Evolutionary conservation across 2,329 filamentous ascomycete species (phyloP).

Genomic region (Colletotrichum magnum): DNA sequence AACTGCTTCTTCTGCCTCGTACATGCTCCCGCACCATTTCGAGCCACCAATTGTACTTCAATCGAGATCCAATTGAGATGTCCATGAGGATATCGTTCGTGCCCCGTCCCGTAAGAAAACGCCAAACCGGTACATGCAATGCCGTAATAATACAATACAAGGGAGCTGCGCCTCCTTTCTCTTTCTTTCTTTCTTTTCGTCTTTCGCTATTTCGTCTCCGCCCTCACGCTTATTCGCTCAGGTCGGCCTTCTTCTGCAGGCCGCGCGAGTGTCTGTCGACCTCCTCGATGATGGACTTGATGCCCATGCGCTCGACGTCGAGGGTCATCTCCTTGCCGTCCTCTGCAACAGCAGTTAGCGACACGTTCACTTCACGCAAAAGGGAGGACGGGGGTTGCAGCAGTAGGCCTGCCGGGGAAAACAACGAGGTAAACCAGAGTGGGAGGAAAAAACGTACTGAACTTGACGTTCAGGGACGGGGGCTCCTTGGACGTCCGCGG

Average conservation of each 20-base stretch:
- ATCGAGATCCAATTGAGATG: slow-evolving; percentile 29
- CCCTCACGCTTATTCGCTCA: slow-evolving; percentile 62
- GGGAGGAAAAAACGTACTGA: slow-evolving; percentile 73
- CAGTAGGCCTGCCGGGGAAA: too few relatives aligned
- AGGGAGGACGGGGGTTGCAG: too few relatives aligned
- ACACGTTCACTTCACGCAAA: too few relatives aligned
- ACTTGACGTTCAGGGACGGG: slow-evolving; percentile 82
- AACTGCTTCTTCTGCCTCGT: background rate
- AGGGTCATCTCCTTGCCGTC: slow-evolving; percentile 93
- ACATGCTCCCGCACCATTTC: background rate
- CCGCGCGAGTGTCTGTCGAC: slow-evolving; percentile 89
- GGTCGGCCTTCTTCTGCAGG: slow-evolving; percentile 85
- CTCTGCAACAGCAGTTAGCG: slow-evolving; percentile 65
- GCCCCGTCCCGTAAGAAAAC: slow-evolving; percentile 36
- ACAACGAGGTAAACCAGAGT: too few relatives aligned
- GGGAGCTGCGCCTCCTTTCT: background rate
- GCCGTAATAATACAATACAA: slow-evolving; percentile 36
- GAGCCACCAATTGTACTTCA: slow-evolving; percentile 23
- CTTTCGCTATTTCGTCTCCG: too few relatives aligned
- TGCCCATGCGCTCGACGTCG: slow-evolving; percentile 83
- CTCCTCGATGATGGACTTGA: slow-evolving; percentile 89
- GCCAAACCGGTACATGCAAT: slow-evolving; percentile 30
- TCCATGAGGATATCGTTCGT: slow-evolving; percentile 28
- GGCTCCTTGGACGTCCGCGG: slow-evolving; percentile 77
- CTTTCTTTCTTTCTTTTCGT: too few relatives aligned